Percentiles rank a stretch among this genome's conserved stretches.
Conservation (phyloP, 2,329 filamentous ascomycete species). For the Fusarium udum region DNA sequence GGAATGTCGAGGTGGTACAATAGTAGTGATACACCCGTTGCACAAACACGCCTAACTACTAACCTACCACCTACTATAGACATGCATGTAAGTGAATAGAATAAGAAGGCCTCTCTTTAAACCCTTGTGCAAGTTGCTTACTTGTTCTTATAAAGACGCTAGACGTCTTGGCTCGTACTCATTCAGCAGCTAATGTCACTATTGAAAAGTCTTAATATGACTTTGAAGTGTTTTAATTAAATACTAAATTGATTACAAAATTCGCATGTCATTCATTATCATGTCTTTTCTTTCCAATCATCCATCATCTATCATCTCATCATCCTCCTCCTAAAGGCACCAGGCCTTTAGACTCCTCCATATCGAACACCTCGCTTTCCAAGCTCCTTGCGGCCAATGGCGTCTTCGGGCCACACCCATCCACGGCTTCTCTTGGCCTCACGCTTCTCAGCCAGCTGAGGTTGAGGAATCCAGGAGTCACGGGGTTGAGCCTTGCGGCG, state of each 20-base stretch:
- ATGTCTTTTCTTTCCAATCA: conserved; percentile 26
- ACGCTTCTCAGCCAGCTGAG: conserved; percentile 77
- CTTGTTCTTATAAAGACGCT: background rate
- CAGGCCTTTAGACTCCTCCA: conserved; percentile 46
- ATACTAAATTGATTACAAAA: conserved; percentile 24
- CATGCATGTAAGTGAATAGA: background rate
- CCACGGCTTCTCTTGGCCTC: conserved; percentile 78
- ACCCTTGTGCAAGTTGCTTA: background rate
- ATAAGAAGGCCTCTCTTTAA: background rate
- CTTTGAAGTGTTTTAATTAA: conserved; percentile 20
- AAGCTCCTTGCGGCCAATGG: conserved; percentile 75
- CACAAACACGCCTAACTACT: background rate
- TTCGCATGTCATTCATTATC: conserved; percentile 21
- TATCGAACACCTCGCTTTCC: conserved; percentile 72
- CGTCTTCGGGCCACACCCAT: conserved; percentile 80
- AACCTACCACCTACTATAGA: background rate
- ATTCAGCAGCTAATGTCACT: background rate
- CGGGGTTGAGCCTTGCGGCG: conserved; percentile 74
- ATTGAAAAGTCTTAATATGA: background rate
- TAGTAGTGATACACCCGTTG: background rate
- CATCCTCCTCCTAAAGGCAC: conserved; percentile 16
- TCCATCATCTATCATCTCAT: conserved; percentile 26
- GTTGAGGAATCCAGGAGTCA: conserved; percentile 79
- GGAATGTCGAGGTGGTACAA: background rate
- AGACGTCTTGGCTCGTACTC: background rate